Conservation (phyloP, 495 filamentous ascomycete genomes). For the Neurospora sp. region DNA sequence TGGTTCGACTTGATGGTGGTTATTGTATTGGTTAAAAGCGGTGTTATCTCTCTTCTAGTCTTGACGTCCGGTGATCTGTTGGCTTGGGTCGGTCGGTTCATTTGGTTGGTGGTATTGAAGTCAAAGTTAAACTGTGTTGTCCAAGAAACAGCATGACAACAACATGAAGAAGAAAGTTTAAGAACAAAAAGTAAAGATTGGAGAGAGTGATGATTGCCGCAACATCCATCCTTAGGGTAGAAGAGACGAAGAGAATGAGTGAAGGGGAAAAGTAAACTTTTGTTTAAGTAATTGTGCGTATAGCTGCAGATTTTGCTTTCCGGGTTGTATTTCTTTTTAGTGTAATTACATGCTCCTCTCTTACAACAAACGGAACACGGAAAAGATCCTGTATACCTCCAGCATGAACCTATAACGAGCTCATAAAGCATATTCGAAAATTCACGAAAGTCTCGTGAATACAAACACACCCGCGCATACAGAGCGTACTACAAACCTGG, state of each 20-base stretch:
- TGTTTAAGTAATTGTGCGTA: not conserved
- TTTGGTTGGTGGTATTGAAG: not conserved
- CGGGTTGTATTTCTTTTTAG: not conserved
- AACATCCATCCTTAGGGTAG: too few species aligned
- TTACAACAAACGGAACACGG: not conserved
- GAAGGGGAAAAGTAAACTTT: not conserved
- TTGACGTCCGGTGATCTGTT: not conserved
- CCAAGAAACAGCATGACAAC: not conserved
- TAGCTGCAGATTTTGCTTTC: not conserved
- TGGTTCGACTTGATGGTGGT: not conserved
- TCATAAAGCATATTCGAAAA: too few species aligned
- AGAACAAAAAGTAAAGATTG: not conserved
- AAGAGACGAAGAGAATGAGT: not conserved
- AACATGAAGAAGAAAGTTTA: not conserved
- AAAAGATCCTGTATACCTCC: not conserved
- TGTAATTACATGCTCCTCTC: not conserved
- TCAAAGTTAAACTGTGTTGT: not conserved
- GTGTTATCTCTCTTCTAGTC: not conserved
- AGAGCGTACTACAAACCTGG: too few species aligned
- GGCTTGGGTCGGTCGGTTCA: not conserved
- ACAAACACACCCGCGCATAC: too few species aligned
- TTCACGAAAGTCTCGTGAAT: too few species aligned
- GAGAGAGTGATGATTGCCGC: too few species aligned
- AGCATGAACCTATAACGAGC: too few species aligned
- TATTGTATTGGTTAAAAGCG: not conserved